These are phyloP conservation scores for Austroboletus novae-zelandiae DNA, from an alignment of 1,284 basidiomycete species.

Conservation along the genomic window DNA sequence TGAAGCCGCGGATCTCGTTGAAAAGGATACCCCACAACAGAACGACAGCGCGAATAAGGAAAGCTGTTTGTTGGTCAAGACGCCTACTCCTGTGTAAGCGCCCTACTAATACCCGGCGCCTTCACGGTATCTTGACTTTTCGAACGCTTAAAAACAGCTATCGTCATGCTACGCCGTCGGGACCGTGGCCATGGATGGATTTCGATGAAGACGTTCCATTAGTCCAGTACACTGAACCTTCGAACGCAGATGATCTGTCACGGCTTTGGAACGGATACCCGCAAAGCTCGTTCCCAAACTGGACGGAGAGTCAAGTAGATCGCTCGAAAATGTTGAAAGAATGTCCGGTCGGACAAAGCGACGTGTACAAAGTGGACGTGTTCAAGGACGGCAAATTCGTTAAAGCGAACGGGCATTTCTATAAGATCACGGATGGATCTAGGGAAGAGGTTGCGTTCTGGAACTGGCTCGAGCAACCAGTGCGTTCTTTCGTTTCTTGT, in stretches of 20 bases:
- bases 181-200: constrained; percentile 36
- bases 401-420: neutral
- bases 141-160: constrained; percentile 19
- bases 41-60: neutral
- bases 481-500: constrained; percentile 11
- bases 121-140: neutral
- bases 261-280: constrained; percentile 46
- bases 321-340: constrained; percentile 39
- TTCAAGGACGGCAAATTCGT: constrained; percentile 37
- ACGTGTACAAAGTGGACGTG: constrained; percentile 44
- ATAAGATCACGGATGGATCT: constrained; percentile 16
- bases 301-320: constrained; percentile 47
- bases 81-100: constrained; percentile 24
- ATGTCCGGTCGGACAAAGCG: constrained; percentile 27
- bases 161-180: constrained; percentile 32
- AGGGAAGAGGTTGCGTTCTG: constrained; percentile 36
- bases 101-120: neutral
- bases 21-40: neutral
- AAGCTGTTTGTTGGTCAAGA: constrained; percentile 11
- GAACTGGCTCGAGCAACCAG: constrained; percentile 26
- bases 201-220: constrained; percentile 30
- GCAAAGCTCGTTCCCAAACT: constrained; percentile 50
- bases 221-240: neutral
- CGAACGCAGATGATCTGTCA: neutral
- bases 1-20: neutral